Evolutionary conservation across 2,329 filamentous ascomycete genomes (phyloP), one percentile per base, ranked within the genome.

Genomic region (Penicillium glabrum): DNA sequence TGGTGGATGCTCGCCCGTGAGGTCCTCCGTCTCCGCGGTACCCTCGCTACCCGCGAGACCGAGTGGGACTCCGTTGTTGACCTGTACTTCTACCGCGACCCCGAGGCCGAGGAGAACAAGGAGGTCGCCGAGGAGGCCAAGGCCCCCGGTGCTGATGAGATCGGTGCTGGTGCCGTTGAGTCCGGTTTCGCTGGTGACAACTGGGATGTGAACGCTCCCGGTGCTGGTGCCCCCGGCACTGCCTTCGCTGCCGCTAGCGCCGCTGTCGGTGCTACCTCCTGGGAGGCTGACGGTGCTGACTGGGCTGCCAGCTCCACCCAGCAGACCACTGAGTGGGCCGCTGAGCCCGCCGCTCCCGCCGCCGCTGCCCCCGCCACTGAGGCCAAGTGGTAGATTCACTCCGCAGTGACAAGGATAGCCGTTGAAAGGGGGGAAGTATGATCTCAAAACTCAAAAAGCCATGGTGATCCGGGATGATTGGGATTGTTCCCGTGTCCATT

Each of bases 21-120:
- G 88, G 93, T 99, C 79, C 93, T 99, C 80, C 92, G 96, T 78
- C 92, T 99, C 76, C 92, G 95, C 74, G 95, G 96, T 72, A 98
- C 93, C 76, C 91, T 99, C 77, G 89, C 91, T 78, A 91, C 86
- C 86, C 92, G 95, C 79, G 95, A 99, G 83, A 88, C 89, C 63
- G 90, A 96, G 79, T 99, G 95, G 95, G 95, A 99, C 78, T 89
- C 96, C 82, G 98, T 99, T 89, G 91, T 96, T 75, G 95, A 99
- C 89, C 84, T 99, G 75, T 99, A 99, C 91, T 99, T 99, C 89
- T 97, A 99, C 90, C 95, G 96, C 79, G 96, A 99, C 83, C 95
- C 96, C 72, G 95, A 99, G 83, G 92, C 93, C 70, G 95, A 99
- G 88, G 95, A 96, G 80, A 93, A 96, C 87, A 96, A 99, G 84